These are phyloP conservation scores for Pleodorina starrii DNA, from an alignment of 139 green algal genomes.

Conservation along the genomic window DNA sequence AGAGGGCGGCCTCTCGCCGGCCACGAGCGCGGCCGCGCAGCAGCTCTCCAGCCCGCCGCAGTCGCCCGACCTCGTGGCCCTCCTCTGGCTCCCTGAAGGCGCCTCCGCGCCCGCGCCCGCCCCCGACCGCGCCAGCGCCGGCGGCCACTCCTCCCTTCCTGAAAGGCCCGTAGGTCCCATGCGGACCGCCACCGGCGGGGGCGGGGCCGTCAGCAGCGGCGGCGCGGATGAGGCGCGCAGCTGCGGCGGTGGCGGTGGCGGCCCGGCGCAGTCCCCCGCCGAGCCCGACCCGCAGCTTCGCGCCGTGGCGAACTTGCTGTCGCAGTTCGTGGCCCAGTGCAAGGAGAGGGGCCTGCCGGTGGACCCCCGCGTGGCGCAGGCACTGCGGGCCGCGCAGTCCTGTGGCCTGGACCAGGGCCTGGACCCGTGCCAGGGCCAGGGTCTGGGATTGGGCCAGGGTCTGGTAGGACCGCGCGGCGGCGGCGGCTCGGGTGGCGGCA, in stretches of 20 bases:
- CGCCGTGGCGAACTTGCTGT: not conserved
- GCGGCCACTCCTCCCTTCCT: not conserved
- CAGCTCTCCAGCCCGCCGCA: not conserved
- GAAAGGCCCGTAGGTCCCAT: no score
- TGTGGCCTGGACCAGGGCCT: no score
- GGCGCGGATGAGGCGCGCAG: not conserved
- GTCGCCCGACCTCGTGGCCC: slow-evolving; percentile 1
- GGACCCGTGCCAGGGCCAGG: no score
- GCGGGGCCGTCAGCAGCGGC: no score
- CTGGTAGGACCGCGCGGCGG: not conserved
- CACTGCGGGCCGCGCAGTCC: not conserved
- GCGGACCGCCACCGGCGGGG: no score
- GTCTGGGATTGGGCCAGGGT: not conserved
- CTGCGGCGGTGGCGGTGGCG: not conserved
- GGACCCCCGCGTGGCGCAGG: not conserved
- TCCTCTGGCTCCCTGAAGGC: not conserved
- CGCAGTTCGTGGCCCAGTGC: not conserved
- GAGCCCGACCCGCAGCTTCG: not conserved
- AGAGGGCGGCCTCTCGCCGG: not conserved
- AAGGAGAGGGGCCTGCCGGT: not conserved
- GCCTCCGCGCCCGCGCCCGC: not conserved
- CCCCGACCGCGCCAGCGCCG: not conserved
- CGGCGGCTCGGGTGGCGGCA: not conserved
- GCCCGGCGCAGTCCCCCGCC: not conserved
- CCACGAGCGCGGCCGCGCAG: not conserved